These are phyloP conservation scores for Cyclocybe cylindracea DNA, from an alignment of 768 basidiomycete genomes.

Conservation along the genomic window DNA sequence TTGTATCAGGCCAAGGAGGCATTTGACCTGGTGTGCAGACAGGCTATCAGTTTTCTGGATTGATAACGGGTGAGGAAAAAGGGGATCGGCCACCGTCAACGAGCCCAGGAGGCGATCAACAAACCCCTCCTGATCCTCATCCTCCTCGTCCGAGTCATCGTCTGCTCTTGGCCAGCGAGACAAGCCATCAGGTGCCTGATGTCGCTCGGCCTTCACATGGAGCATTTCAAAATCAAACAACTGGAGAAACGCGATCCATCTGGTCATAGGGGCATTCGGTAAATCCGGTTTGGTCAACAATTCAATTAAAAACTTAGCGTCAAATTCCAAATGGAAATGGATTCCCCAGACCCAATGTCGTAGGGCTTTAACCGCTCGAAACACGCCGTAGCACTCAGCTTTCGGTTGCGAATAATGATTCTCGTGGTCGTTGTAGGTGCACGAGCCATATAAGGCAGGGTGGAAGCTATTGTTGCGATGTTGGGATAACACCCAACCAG, in stretches of 20 bases:
- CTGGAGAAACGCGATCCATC: constrained; percentile 37
- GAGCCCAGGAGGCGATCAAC: constrained; percentile 19
- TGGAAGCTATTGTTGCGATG: constrained; percentile 15
- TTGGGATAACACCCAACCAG: constrained; percentile 38
- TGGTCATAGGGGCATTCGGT: constrained; percentile 33
- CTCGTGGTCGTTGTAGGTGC: constrained; percentile 33
- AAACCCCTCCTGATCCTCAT: constrained; percentile 30
- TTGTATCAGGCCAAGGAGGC: too few species aligned
- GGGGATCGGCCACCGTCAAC: too few species aligned
- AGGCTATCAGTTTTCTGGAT: too few species aligned
- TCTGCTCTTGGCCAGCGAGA: constrained; percentile 20
- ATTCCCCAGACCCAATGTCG: constrained; percentile 30
- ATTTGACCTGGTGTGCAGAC: too few species aligned
- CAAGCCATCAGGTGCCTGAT: constrained; percentile 34
- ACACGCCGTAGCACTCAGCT: constrained; percentile 37
- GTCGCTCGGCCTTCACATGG: constrained; percentile 32
- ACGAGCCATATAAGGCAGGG: constrained; percentile 30
- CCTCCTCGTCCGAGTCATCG: constrained; percentile 17
- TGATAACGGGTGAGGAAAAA: too few species aligned
- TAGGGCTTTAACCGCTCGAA: constrained; percentile 27
- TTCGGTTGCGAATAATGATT: constrained; percentile 37
- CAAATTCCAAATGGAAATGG: constrained; percentile 31
- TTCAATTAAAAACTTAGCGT: constrained; percentile 34
- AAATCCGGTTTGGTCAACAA: constrained; percentile 38
- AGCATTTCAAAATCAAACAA: constrained; percentile 36